phyloP scores from a whole-genome alignment of 116 monocot genomes.

The Zostera marina region DNA sequence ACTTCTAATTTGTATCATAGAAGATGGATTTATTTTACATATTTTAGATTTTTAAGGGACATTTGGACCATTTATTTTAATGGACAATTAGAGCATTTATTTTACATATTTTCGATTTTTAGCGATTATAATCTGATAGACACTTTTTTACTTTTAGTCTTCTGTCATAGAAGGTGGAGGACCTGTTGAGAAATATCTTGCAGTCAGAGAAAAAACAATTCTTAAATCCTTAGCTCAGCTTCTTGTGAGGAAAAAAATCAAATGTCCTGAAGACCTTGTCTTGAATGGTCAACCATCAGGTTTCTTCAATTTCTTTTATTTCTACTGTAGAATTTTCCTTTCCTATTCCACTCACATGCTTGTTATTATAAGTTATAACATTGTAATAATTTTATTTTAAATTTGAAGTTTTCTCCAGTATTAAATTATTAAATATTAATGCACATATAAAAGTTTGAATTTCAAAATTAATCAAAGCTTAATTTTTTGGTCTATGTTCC shows the following conservation, averaged over 20 bases:
- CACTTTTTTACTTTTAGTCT: conserved; percentile 3
- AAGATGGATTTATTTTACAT: background rate
- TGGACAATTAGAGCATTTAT: no score
- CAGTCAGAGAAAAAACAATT: conserved; percentile 40
- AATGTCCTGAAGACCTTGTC: conserved; percentile 39
- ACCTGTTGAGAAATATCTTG: conserved; percentile 47
- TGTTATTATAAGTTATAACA: no score
- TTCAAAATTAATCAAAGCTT: background rate
- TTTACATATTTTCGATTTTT: no score
- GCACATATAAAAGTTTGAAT: background rate
- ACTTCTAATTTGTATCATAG: background rate
- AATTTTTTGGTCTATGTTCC: background rate
- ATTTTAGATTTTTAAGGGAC: background rate
- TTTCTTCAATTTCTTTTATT: conserved; percentile 7
- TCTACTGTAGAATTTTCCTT: background rate
- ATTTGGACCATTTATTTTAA: no score
- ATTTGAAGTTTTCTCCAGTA: no score
- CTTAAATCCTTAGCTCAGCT: conserved; percentile 36
- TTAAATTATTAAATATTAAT: no score
- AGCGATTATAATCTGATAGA: background rate
- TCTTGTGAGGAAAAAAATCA: conserved; percentile 29
- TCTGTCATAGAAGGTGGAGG: conserved; percentile 18
- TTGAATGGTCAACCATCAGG: conserved; percentile 21
- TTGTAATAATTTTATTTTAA: no score
- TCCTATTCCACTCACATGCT: no score